Evolutionary conservation across 148 eudicot species (phyloP).

Genomic region (Drosera capensis): DNA sequence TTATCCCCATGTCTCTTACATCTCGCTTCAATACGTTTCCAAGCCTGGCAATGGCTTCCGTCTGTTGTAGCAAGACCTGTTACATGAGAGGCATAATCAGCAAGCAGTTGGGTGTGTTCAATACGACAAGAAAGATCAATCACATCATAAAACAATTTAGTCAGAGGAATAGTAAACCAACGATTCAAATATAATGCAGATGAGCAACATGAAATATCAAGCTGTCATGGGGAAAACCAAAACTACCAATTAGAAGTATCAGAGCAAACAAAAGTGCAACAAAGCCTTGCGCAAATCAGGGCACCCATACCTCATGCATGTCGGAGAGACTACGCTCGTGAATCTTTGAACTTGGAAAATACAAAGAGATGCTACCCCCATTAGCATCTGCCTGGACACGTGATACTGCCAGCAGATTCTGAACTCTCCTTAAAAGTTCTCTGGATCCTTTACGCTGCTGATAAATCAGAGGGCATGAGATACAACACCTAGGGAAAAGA

Average conservation of each 20-base stretch:
- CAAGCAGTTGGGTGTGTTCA: background rate
- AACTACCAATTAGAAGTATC: background rate
- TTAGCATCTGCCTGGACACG: slow-evolving; percentile 65
- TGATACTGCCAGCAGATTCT: slow-evolving; percentile 66
- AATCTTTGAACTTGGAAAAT: slow-evolving; percentile 81
- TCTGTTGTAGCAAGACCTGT: slow-evolving; percentile 86
- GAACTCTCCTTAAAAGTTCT: slow-evolving; percentile 96
- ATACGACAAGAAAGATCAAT: background rate
- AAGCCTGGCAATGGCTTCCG: slow-evolving; percentile 80
- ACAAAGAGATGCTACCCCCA: slow-evolving; percentile 46
- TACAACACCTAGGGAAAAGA: too few relatives aligned
- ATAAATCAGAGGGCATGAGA: too few relatives aligned
- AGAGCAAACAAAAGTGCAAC: background rate
- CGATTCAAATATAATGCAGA: too few relatives aligned
- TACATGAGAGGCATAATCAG: too few relatives aligned
- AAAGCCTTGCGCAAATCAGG: background rate
- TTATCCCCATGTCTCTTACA: slow-evolving; percentile 77
- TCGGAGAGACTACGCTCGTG: slow-evolving; percentile 74
- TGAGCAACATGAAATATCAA: too few relatives aligned
- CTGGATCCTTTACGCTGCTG: slow-evolving; percentile 90
- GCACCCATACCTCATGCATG: slow-evolving; percentile 80
- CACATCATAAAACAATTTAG: slow-evolving; percentile 2
- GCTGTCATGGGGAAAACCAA: too few relatives aligned
- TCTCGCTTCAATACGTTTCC: slow-evolving; percentile 82
- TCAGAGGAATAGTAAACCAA: too few relatives aligned